Conservation (phyloP, 208 protist genomes). For the Crithidia acanthocephali region DNA sequence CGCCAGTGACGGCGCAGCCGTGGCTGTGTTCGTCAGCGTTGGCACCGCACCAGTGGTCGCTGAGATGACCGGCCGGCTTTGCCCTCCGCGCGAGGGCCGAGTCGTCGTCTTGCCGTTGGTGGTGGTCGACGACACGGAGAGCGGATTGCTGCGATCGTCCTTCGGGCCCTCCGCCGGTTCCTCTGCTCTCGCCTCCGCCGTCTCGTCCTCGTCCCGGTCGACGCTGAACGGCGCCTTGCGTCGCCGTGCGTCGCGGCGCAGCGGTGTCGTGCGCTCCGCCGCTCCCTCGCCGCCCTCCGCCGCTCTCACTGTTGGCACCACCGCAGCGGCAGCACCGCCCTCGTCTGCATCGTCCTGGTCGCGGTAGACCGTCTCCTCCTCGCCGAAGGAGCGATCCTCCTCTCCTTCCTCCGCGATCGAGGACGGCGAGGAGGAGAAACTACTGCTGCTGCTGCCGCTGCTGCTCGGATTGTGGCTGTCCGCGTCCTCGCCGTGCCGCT, state of each 20-base stretch:
- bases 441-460: slow-evolving; percentile 19
- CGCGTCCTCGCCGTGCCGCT: slow-evolving; percentile 1
- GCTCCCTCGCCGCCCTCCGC: too few species aligned
- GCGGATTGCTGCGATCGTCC: background rate
- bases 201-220: background rate
- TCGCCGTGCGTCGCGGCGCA: background rate
- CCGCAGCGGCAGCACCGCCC: too few species aligned
- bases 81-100: background rate
- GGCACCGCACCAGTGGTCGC: background rate
- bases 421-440: slow-evolving; percentile 15
- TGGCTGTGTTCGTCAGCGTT: too few species aligned
- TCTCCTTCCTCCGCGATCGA: slow-evolving; percentile 19
- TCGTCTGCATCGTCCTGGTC: background rate
- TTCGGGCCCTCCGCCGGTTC: background rate
- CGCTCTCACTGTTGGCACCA: too few species aligned
- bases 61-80: slow-evolving; percentile 7
- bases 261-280: background rate
- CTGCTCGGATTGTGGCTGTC: too few species aligned
- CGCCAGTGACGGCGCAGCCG: slow-evolving; percentile 2
- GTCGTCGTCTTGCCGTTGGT: too few species aligned
- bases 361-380: background rate
- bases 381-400: slow-evolving; percentile 3
- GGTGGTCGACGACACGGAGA: background rate
- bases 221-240: background rate
- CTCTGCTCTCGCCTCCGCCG: background rate